Percentiles rank a stretch among this genome's conserved stretches.
Conservation (phyloP, 2,329 filamentous ascomycete species). For the Trichocomaceae sp. region DNA sequence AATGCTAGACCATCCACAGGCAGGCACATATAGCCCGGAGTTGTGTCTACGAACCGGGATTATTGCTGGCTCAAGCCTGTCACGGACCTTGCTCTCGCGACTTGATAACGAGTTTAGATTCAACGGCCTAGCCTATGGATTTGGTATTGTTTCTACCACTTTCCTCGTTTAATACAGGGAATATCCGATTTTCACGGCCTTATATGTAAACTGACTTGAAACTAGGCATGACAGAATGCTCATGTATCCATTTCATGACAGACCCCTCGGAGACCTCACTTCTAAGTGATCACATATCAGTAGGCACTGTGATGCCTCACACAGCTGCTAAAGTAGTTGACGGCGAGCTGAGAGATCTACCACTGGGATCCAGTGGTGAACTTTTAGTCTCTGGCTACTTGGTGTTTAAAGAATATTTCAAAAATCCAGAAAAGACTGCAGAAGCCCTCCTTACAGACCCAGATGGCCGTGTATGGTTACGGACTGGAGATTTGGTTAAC, state of each 20-base stretch:
- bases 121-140: neutral
- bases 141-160: neutral
- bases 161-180: neutral
- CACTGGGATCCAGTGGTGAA: neutral
- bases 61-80: neutral
- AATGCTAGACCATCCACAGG: conserved; percentile 25
- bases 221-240: neutral
- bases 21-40: neutral
- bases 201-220: neutral
- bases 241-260: neutral
- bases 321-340: neutral
- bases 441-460: neutral
- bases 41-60: neutral
- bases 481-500: neutral
- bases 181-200: neutral
- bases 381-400: neutral
- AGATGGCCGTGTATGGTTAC: neutral
- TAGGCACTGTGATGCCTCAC: neutral
- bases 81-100: neutral
- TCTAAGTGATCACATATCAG: neutral
- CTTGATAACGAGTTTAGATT: conserved; percentile 1
- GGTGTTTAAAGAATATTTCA: neutral
- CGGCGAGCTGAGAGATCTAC: neutral
- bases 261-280: neutral
- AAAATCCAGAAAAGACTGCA: neutral